Base-by-base conservation (phyloP, 2,329 filamentous ascomycete species). In the Xylaria multiplex region DNA sequence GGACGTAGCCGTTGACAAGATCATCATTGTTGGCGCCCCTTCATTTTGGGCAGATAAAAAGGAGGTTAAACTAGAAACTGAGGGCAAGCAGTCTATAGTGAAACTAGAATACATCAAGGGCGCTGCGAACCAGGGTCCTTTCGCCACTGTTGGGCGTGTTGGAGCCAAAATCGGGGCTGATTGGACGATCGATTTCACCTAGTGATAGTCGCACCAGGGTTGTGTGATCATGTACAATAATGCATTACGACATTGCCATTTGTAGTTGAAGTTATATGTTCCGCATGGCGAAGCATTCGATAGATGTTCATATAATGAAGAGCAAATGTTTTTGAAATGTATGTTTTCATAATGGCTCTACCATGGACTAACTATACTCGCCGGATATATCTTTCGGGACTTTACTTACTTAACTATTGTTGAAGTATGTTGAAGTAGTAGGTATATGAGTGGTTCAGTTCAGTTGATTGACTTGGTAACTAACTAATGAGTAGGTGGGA, bases 21-120 rank as follows among this genome's bases (percentile, higher is more conserved):
- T 98, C 62, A 84, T 98, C 53, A 74, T 99, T 55, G 88, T 98
- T 22, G 93, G 92, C 50, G 93, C 92, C 2, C 92, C 93, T 0
- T 82, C 85, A 40, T 80, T 81, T 22, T 97, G 93, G 94, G 86
- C 86, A 68, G 81, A 81, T 55, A 90, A 88, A 81, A 83, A 80
- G 69, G 84, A 83, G 70, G 90, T 89, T 1, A 85, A 78, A 73
- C 85, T 86, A 59, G 81, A 83, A 76, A 82, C 82, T 37, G 84
- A 82, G 62, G 86, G 85, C 53, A 81, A 83, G 74, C 84, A 78
- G 8, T 84, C 85, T 76, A 85, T 85, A 2, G 85, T 86, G 13
- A 80, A 90, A 66, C 82, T 92, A 48, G 86, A 88, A 69, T 94
- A 86, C 75, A 78, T 81, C 67, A 79, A 82, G 32, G 84, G 83